A percentile compares a stretch with the other conserved stretches of the same genome.
These are phyloP conservation scores for Nyctanthes arbortristis DNA, from an alignment of 257 asterid species.

Conservation along the genomic window DNA sequence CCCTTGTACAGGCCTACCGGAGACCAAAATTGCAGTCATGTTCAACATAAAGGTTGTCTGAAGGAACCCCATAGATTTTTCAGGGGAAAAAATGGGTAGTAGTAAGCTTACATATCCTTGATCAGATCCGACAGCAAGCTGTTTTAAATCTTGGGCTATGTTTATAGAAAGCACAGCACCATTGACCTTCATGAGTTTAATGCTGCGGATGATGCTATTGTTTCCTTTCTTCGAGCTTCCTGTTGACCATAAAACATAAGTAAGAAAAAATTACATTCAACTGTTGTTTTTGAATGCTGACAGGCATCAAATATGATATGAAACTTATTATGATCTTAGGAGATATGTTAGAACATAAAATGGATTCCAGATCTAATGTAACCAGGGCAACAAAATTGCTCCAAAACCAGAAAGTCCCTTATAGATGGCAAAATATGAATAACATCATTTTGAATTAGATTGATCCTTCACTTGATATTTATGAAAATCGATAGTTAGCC, in stretches of 20 bases:
- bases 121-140: constrained; percentile 84
- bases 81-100: constrained; percentile 14
- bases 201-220: constrained; percentile 59
- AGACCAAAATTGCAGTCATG: not conserved
- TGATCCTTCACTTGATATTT: not conserved
- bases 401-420: not conserved
- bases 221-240: constrained; percentile 82
- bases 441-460: not conserved
- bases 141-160: constrained; percentile 52
- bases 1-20: not conserved
- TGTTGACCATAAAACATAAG: constrained; percentile 31
- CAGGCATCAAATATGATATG: not conserved
- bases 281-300: not conserved
- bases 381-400: not conserved
- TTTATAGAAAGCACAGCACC: constrained; percentile 71
- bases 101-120: constrained; percentile 78
- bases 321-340: not conserved
- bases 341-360: not conserved
- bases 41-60: not conserved
- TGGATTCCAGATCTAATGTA: not conserved
- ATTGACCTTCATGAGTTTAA: constrained; percentile 68
- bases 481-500: not conserved
- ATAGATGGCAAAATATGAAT: not conserved
- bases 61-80: not conserved
- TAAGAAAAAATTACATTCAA: constrained; percentile 6